Evolutionary conservation across 352 stramenopile genomes (phyloP).

Genomic region (Plasmopara viticola): DNA sequence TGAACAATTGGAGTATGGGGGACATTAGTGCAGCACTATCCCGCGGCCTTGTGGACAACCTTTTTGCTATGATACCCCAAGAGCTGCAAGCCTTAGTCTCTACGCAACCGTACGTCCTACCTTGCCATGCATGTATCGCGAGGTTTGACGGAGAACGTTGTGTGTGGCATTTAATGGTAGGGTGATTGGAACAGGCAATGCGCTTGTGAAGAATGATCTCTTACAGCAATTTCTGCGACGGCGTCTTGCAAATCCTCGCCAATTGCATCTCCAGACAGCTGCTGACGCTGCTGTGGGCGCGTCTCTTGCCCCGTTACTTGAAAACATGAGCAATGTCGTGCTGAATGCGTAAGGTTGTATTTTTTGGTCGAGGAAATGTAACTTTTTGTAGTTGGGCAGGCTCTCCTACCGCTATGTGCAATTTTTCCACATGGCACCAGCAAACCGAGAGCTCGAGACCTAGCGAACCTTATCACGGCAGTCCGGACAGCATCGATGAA

Average conservation of each 20-base stretch:
- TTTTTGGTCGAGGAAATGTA: too few species aligned
- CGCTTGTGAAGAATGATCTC: slow-evolving; percentile 54
- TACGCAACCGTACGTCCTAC: slow-evolving; percentile 34
- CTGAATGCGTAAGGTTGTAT: too few species aligned
- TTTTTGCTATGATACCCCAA: slow-evolving; percentile 58
- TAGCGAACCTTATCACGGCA: too few species aligned
- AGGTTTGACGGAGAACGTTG: too few species aligned
- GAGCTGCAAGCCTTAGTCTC: slow-evolving; percentile 28
- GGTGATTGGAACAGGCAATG: slow-evolving; percentile 70
- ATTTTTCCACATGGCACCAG: too few species aligned
- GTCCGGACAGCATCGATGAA: too few species aligned
- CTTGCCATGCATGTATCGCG: neutral
- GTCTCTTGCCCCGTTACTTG: slow-evolving; percentile 31
- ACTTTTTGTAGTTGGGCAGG: too few species aligned
- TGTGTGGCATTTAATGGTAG: slow-evolving; percentile 18
- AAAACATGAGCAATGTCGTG: neutral
- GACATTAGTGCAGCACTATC: slow-evolving; percentile 66
- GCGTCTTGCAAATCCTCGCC: slow-evolving; percentile 25
- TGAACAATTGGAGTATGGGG: slow-evolving; percentile 65
- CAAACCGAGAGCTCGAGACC: too few species aligned
- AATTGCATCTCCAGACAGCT: slow-evolving; percentile 39
- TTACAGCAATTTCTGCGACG: slow-evolving; percentile 45
- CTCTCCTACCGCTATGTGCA: too few species aligned
- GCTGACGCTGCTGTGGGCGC: slow-evolving; percentile 56
- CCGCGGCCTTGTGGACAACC: slow-evolving; percentile 60